Conservation (phyloP, 257 asterid species). For the Plantago major region DNA sequence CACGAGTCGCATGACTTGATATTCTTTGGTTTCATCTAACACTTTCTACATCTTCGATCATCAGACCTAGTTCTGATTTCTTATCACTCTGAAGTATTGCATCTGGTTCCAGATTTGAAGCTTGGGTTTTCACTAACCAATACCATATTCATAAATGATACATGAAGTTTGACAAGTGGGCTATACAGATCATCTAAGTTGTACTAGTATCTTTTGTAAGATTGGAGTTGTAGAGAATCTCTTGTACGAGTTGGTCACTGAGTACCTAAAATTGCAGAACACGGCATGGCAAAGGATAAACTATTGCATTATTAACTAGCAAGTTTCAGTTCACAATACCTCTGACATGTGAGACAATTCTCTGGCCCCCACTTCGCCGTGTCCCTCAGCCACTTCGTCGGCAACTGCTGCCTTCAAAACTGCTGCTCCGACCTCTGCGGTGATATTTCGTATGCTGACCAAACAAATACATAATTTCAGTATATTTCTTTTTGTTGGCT, state of each 20-base stretch:
- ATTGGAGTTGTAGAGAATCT: too few species aligned
- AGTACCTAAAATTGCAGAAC: too few species aligned
- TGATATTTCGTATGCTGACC: slow-evolving; percentile 82
- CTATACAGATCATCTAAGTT: background rate
- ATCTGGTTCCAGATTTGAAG: too few species aligned
- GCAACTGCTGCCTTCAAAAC: slow-evolving; percentile 77
- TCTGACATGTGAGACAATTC: slow-evolving; percentile 73
- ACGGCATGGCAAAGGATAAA: background rate
- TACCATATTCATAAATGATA: too few species aligned
- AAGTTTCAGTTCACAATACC: slow-evolving; percentile 31
- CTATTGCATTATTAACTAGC: background rate
- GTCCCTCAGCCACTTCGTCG: slow-evolving; percentile 83
- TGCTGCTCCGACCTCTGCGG: slow-evolving; percentile 96
- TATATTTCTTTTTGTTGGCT: background rate
- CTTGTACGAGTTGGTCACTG: too few species aligned
- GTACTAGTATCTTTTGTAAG: background rate
- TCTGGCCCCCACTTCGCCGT: slow-evolving; percentile 65
- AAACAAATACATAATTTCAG: slow-evolving; percentile 21
- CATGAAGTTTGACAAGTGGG: too few species aligned
- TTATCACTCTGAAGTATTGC: too few species aligned
- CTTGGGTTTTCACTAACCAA: too few species aligned
- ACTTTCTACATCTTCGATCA: too few species aligned
- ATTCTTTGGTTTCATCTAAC: too few species aligned
- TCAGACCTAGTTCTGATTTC: too few species aligned
- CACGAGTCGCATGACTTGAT: too few species aligned